Base-by-base conservation (phyloP, 2,329 filamentous ascomycete genomes). In the Fusarium abutilonis region DNA sequence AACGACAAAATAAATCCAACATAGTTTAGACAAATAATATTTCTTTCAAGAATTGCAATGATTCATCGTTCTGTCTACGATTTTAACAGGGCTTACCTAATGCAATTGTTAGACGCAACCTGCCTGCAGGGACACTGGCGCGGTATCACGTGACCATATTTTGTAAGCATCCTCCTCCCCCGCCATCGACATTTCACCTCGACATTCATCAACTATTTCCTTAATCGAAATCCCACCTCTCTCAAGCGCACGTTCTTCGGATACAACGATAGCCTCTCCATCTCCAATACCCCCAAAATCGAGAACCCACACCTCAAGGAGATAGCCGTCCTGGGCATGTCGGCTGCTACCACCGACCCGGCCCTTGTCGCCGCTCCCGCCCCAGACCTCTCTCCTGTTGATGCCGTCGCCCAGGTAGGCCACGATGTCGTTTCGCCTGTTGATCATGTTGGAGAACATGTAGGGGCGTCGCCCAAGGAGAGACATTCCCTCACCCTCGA, bases 401-500 rank as follows among this genome's bases (percentile, higher is more conserved):
- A 60, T 56, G 60, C 56, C 43, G 58, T 65, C 53, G 53, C 62
- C 15, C 51, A 67, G 49, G 60, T 59, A 56, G 58, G 56, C 48
- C 53, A 70, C 48, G 48, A 69, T 43, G 43, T 68, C 44, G 43
- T 68, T 42, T 55, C 54, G 31, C 31, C 52, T 4, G 52, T 67
- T 51, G 60, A 52, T 17, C 51, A 60, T 15, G 45, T 48, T 15
- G 46, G 44, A 9, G 60, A 52, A 28, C 48, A 59, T 23, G 45
- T 52, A n/a, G 44, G 44, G 11, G 42, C 56, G 26, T 52, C 68
- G 4, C 60, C 73, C 15, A 79, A 76, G 58, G 84, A 87, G 73
- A 83, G 85, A 9, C 83, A 86, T 65, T 86, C 84, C 2, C 75
- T 87, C 49, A 86, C 85, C 19, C 83, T 87, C 56, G 84, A 87